Conservation (phyloP, 345 rosid species). For the Hypericum perforatum region DNA sequence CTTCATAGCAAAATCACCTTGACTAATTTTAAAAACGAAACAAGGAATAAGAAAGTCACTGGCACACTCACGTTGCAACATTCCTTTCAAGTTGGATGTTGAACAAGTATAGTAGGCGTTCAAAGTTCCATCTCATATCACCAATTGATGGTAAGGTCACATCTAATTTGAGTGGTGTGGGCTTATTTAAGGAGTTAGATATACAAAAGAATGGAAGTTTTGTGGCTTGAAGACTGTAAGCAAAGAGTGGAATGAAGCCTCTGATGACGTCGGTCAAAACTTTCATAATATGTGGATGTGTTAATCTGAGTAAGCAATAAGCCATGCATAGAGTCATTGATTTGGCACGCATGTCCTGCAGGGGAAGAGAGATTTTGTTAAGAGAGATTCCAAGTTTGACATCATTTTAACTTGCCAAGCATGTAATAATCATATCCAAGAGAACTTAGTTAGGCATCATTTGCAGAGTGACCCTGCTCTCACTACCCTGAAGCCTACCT, state of each 20-base stretch:
- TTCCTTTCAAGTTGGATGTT: conserved; percentile 85
- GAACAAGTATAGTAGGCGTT: conserved; percentile 68
- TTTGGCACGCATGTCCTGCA: conserved; percentile 43
- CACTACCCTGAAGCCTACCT: conserved; percentile 27
- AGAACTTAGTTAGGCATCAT: no score
- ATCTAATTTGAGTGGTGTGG: conserved; percentile 65
- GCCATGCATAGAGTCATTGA: conserved; percentile 34
- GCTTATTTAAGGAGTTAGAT: conserved; percentile 70
- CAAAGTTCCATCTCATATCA: conserved; percentile 62
- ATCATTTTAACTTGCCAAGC: no score
- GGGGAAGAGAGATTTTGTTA: conserved; percentile 2
- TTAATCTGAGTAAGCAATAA: conserved; percentile 29
- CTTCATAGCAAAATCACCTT: neutral
- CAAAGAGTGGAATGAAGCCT: conserved; percentile 24
- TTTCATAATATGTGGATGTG: conserved; percentile 20
- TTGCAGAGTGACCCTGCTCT: no score
- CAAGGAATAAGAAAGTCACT: conserved; percentile 8
- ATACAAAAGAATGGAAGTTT: conserved; percentile 58
- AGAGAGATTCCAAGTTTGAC: no score
- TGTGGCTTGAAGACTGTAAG: conserved; percentile 30
- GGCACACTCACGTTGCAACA: conserved; percentile 69
- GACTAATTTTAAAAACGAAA: no score
- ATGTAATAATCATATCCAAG: no score
- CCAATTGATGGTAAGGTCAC: conserved; percentile 60
- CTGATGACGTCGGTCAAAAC: conserved; percentile 25